These are phyloP conservation scores for Neonothopanus nambi DNA, from an alignment of 1,284 basidiomycete species.

Conservation along the genomic window DNA sequence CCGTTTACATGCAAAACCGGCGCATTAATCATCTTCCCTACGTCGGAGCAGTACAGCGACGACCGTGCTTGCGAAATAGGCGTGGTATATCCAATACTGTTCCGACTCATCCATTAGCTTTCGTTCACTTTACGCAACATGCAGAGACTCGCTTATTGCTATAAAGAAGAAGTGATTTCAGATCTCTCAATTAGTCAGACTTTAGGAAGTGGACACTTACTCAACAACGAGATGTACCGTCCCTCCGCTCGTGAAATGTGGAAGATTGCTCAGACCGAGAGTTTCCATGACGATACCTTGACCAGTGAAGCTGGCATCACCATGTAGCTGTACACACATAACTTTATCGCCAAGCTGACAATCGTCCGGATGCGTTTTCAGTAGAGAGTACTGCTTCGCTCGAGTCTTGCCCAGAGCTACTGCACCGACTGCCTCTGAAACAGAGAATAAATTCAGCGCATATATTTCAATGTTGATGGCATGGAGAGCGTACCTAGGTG, in stretches of 20 bases:
- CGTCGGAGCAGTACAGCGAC: constrained; percentile 85
- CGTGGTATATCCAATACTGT: constrained; percentile 88
- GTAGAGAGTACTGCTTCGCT: constrained; percentile 86
- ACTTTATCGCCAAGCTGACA: constrained; percentile 84
- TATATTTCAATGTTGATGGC: too few relatives aligned
- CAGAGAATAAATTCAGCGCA: background rate
- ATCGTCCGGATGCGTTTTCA: constrained; percentile 64
- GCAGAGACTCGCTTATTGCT: constrained; percentile 14
- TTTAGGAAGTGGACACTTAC: constrained; percentile 46
- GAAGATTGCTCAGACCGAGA: constrained; percentile 80
- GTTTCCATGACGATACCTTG: constrained; percentile 91
- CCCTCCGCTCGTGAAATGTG: constrained; percentile 88
- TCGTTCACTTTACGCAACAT: background rate
- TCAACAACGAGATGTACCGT: constrained; percentile 91
- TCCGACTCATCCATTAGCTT: background rate
- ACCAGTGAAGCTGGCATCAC: constrained; percentile 87
- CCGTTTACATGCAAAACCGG: constrained; percentile 93
- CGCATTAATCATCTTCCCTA: constrained; percentile 87
- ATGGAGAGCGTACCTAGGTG: constrained; percentile 63
- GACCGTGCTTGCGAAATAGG: constrained; percentile 81
- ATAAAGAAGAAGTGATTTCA: constrained; percentile 15
- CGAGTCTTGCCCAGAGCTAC: constrained; percentile 88
- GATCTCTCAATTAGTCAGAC: constrained; percentile 1
- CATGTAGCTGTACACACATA: constrained; percentile 87
- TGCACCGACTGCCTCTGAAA: constrained; percentile 79